phyloP scores from a whole-genome alignment of 306 rosid species.

The Prunus fruticosa region DNA sequence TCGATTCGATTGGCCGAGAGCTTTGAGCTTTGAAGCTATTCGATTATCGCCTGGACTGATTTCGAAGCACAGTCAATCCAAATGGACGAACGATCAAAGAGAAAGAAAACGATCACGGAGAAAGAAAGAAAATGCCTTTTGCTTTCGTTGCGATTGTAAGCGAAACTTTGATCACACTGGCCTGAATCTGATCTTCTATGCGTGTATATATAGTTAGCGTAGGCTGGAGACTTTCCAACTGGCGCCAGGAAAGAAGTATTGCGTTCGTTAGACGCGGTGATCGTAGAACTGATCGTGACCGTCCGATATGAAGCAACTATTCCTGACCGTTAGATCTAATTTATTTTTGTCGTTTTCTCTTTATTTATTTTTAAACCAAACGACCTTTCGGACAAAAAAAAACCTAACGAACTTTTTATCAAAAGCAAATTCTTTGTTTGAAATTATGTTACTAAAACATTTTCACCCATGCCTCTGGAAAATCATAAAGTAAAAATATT shows the following conservation, averaged over 20 bases:
- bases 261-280: background rate
- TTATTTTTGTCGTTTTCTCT: too few relatives aligned
- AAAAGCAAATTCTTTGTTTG: too few relatives aligned
- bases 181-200: background rate
- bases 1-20: background rate
- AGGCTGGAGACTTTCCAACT: background rate
- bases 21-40: background rate
- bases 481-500: too few relatives aligned
- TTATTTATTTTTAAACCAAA: too few relatives aligned
- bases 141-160: background rate
- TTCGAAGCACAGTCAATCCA: background rate
- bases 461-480: too few relatives aligned
- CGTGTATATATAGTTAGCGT: background rate
- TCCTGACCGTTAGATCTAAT: background rate
- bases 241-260: background rate
- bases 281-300: background rate
- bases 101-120: background rate
- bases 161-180: background rate
- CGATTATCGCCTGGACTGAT: background rate
- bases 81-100: background rate
- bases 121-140: background rate
- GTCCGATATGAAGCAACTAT: background rate
- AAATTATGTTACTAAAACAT: too few relatives aligned
- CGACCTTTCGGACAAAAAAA: too few relatives aligned
- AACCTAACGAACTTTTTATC: too few relatives aligned